These are phyloP conservation scores for Bipolaris bicolor DNA, from an alignment of 2,329 filamentous ascomycete species.

Conservation along the genomic window DNA sequence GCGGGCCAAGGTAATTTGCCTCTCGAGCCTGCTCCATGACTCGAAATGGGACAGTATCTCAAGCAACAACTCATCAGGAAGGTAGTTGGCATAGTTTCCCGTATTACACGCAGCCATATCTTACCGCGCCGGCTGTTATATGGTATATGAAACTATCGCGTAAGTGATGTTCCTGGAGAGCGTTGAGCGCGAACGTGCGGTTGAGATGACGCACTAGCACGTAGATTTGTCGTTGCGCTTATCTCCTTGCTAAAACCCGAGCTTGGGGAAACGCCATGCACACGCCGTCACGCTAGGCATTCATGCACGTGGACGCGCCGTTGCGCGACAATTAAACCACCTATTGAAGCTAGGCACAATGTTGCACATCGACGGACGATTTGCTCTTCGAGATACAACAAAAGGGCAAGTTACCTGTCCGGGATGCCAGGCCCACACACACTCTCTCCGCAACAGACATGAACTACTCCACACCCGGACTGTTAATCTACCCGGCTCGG, in stretches of 20 bases:
- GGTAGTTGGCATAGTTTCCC: slow-evolving; percentile 41
- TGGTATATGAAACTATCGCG: neutral
- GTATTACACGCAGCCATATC: slow-evolving; percentile 5
- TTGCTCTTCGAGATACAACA: neutral
- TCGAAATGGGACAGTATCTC: slow-evolving; percentile 57
- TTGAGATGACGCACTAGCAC: slow-evolving; percentile 13
- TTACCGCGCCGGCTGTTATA: neutral
- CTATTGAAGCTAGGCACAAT: neutral
- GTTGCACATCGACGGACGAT: neutral
- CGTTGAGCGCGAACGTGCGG: slow-evolving; percentile 3
- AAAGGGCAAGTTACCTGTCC: neutral
- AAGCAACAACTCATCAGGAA: slow-evolving; percentile 62
- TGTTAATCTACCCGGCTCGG: neutral
- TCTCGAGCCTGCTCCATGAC: slow-evolving; percentile 30
- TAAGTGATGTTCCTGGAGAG: neutral
- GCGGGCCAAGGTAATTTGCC: slow-evolving; percentile 57
- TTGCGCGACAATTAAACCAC: neutral
- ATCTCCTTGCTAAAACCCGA: slow-evolving; percentile 5
- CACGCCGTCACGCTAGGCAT: neutral
- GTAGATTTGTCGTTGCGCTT: neutral
- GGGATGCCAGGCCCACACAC: neutral
- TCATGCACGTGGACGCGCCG: neutral
- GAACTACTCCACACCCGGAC: neutral
- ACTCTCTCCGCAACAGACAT: neutral
- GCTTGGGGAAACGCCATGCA: neutral